Evolutionary conservation across 306 rosid species (phyloP).

Genomic region (Rosa persica): DNA sequence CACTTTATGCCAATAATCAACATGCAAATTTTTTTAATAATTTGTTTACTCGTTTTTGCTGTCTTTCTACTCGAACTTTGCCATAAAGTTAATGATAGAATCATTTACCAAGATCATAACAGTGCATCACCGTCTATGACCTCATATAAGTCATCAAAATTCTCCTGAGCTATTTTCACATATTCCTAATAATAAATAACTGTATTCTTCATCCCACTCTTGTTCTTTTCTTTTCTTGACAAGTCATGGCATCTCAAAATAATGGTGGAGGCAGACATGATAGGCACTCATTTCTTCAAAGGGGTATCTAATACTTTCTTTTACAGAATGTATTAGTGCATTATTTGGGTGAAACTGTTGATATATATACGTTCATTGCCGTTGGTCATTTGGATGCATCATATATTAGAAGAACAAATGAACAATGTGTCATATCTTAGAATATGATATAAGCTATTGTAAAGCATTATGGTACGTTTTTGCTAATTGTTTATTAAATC

Average conservation of each 20-base stretch:
- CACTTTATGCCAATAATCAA: constrained; percentile 12
- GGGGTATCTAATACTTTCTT: constrained; percentile 41
- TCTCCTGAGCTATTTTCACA: neutral
- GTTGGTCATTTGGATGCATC: neutral
- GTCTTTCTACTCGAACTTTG: constrained; percentile 26
- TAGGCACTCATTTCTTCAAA: constrained; percentile 13
- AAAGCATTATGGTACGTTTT: constrained; percentile 22
- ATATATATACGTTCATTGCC: constrained; percentile 15
- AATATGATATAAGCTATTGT: neutral
- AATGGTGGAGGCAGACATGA: constrained; percentile 23
- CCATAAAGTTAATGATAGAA: constrained; percentile 6
- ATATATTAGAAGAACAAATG: constrained; percentile 35
- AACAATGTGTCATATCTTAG: constrained; percentile 41
- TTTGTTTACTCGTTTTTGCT: constrained; percentile 3
- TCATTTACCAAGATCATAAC: constrained; percentile 23
- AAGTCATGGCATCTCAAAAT: constrained; percentile 25
- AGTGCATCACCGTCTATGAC: constrained; percentile 9
- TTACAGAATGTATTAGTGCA: neutral
- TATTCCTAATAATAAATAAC: neutral
- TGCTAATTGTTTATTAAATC: neutral
- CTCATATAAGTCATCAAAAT: neutral
- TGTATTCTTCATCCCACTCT: too few species aligned
- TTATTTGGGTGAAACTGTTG: neutral
- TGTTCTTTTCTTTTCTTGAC: neutral
- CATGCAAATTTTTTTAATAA: constrained; percentile 19